Percentiles rank a stretch among this genome's conserved stretches.
phyloP scores from a whole-genome alignment of 2,329 filamentous ascomycete genomes.

The Pseudopithomyces chartarum region DNA sequence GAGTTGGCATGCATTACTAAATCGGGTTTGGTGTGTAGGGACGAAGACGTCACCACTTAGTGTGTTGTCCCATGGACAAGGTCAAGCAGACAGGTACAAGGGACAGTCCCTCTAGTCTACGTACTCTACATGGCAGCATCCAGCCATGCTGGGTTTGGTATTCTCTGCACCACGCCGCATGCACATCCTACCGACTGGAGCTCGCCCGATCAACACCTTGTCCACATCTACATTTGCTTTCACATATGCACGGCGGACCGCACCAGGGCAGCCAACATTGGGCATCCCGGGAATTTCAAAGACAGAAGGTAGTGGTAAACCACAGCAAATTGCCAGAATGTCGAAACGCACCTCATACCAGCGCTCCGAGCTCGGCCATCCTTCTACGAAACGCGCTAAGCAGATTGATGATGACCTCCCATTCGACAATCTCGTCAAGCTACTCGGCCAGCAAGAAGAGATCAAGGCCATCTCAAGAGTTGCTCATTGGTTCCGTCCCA shows the following conservation, averaged over 20 bases:
- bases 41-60: slow-evolving; percentile 7
- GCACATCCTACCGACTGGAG: background rate
- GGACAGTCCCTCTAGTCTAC: too few species aligned
- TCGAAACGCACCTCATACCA: slow-evolving; percentile 39
- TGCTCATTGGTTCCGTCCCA: slow-evolving; percentile 58
- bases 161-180: too few species aligned
- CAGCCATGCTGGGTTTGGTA: background rate
- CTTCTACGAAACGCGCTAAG: slow-evolving; percentile 56
- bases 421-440: slow-evolving; percentile 47
- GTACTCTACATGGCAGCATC: too few species aligned
- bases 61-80: background rate
- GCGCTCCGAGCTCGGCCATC: slow-evolving; percentile 46
- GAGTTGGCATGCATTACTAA: too few species aligned
- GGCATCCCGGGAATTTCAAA: background rate
- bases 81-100: background rate
- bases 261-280: slow-evolving; percentile 16
- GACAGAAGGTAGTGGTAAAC: slow-evolving; percentile 9
- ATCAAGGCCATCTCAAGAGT: slow-evolving; percentile 48
- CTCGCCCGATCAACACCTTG: background rate
- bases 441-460: slow-evolving; percentile 47
- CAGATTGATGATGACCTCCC: slow-evolving; percentile 54
- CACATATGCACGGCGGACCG: too few species aligned
- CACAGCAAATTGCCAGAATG: too few species aligned
- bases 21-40: background rate
- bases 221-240: background rate